phyloP scores from a whole-genome alignment of 106 monocot genomes.

The Vanilla planifolia region DNA sequence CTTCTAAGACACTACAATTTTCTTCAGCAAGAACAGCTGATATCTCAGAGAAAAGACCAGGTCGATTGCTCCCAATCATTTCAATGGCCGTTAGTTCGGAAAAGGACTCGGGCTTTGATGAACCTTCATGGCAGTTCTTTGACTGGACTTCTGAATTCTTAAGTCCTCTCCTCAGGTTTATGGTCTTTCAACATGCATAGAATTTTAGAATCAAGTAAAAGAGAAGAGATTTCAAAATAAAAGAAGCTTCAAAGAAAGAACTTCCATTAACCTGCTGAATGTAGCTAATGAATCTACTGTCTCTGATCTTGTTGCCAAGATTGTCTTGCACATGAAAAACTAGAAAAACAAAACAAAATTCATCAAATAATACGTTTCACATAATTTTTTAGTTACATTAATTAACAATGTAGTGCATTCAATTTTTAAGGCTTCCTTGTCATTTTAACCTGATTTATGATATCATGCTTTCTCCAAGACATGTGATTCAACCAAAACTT shows the following conservation, averaged over 20 bases:
- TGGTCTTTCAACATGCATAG: conserved; percentile 27
- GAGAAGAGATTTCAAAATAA: background rate
- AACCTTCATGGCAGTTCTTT: conserved; percentile 6
- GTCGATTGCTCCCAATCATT: conserved; percentile 52
- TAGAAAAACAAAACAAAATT: conserved; percentile 9
- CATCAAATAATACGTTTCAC: conserved; percentile 1
- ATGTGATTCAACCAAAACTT: too few relatives aligned
- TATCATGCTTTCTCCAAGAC: too few relatives aligned
- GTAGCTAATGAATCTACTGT: conserved; percentile 28
- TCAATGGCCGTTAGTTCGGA: conserved; percentile 44
- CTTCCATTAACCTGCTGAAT: conserved; percentile 36
- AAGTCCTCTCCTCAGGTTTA: conserved; percentile 24
- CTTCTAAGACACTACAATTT: conserved; percentile 58
- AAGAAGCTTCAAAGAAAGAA: background rate
- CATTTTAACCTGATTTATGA: too few relatives aligned
- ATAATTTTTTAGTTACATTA: too few relatives aligned
- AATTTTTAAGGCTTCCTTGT: too few relatives aligned
- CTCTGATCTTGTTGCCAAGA: conserved; percentile 38
- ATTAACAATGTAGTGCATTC: too few relatives aligned
- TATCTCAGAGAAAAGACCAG: conserved; percentile 74
- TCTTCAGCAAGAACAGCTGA: conserved; percentile 66
- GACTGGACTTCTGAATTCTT: conserved; percentile 6
- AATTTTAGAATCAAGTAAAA: background rate
- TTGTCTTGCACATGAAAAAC: conserved; percentile 75
- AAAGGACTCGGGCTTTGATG: conserved; percentile 9